Conservation (phyloP, 768 basidiomycete species). For the Thelephora aurantiotincta region DNA sequence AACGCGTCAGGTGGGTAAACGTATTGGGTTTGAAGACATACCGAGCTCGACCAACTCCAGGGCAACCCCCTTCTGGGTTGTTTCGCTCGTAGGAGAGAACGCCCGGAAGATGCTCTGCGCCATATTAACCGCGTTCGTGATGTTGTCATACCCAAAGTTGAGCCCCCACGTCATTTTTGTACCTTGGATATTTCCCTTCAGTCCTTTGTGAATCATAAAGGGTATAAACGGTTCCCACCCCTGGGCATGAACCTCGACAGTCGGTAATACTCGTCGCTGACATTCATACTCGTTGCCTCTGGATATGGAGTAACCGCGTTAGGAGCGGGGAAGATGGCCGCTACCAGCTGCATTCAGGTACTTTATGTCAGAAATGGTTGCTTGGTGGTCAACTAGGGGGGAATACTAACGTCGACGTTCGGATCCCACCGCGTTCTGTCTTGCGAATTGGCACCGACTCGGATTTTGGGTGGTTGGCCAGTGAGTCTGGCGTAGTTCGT, state of each 20-base stretch:
- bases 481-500: conserved; percentile 39
- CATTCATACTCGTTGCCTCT: conserved; percentile 45
- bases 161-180: conserved; percentile 56
- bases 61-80: conserved; percentile 9
- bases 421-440: conserved; percentile 45
- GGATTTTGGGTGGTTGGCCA: conserved; percentile 37
- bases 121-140: conserved; percentile 19
- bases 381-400: not conserved
- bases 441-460: conserved; percentile 40
- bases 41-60: conserved; percentile 19
- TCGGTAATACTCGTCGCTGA: conserved; percentile 43
- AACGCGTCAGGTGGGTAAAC: not conserved
- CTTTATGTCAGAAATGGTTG: not conserved
- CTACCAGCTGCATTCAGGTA: conserved; percentile 22
- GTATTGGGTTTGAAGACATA: not conserved
- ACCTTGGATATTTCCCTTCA: conserved; percentile 18
- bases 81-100: not conserved
- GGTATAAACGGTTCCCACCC: conserved; percentile 16
- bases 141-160: conserved; percentile 34
- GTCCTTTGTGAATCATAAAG: not conserved
- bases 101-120: conserved; percentile 7
- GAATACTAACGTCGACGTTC: conserved; percentile 25
- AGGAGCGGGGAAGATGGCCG: conserved; percentile 34
- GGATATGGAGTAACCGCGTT: conserved; percentile 44
- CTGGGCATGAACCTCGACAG: conserved; percentile 36